These are phyloP conservation scores for Wallacemonas rigidus DNA, from an alignment of 208 protist genomes.

Conservation along the genomic window DNA sequence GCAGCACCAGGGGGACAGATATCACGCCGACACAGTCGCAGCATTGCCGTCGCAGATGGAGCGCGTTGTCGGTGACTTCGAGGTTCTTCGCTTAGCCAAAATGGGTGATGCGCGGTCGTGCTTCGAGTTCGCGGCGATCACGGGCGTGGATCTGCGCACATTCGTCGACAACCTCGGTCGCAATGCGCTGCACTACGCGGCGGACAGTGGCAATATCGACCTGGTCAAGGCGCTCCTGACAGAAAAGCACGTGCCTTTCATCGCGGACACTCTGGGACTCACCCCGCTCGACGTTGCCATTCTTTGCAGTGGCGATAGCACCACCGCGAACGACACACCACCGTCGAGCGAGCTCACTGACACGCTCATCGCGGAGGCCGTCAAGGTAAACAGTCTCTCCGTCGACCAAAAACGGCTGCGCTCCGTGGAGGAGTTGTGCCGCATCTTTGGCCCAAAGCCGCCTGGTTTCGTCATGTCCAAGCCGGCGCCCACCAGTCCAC, in stretches of 20 bases:
- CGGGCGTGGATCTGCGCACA: constrained; percentile 32
- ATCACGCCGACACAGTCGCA: constrained; percentile 27
- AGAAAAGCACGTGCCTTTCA: constrained; percentile 53
- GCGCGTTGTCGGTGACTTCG: constrained; percentile 73
- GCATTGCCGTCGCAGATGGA: constrained; percentile 19
- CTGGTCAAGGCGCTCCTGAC: constrained; percentile 51
- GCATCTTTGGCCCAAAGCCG: constrained; percentile 52
- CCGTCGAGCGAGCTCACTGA: constrained; percentile 26
- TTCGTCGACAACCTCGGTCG: constrained; percentile 77
- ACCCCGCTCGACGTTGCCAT: constrained; percentile 81
- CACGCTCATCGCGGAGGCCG: constrained; percentile 31
- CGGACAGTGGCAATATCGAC: constrained; percentile 57
- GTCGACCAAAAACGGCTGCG: constrained; percentile 8
- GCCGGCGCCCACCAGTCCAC: constrained; percentile 35
- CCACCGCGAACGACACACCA: constrained; percentile 7
- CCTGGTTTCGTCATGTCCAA: constrained; percentile 80
- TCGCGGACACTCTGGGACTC: constrained; percentile 61
- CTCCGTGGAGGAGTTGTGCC: constrained; percentile 50
- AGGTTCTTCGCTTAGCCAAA: constrained; percentile 81
- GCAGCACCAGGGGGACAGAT: neutral
- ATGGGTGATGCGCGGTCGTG: constrained; percentile 77
- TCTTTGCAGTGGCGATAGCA: constrained; percentile 32
- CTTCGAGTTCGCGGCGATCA: constrained; percentile 43
- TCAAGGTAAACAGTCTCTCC: constrained; percentile 28
- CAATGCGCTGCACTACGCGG: constrained; percentile 85